phyloP scores from a whole-genome alignment of 139 green algal genomes.

The Zygnema cylindricum region DNA sequence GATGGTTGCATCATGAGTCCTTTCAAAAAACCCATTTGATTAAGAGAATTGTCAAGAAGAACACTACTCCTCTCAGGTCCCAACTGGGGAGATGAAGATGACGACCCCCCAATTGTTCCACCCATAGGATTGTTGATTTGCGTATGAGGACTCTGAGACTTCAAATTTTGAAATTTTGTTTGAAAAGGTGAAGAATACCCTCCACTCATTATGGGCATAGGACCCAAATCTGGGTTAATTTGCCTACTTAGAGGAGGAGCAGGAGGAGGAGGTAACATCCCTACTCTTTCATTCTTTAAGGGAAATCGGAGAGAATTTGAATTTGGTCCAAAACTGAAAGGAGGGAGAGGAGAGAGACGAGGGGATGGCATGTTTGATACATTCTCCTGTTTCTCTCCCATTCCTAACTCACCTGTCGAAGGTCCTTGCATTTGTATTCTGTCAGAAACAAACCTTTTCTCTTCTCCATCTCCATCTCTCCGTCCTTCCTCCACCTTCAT shows the following conservation, averaged over 20 bases:
- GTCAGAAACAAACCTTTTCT: background rate
- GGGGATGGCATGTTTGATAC: background rate
- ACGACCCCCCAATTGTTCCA: background rate
- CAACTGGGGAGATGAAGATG: background rate
- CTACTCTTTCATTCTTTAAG: background rate
- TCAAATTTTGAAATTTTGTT: background rate
- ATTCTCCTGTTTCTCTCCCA: background rate
- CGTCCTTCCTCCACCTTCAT: conserved; percentile 1
- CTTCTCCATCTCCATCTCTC: background rate
- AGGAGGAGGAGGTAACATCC: too few relatives aligned
- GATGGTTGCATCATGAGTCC: background rate
- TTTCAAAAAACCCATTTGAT: background rate
- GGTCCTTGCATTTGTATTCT: background rate
- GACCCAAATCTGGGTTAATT: background rate
- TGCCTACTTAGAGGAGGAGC: too few relatives aligned
- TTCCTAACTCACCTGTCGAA: background rate
- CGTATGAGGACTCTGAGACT: background rate
- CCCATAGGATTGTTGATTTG: background rate
- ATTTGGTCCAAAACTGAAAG: too few relatives aligned
- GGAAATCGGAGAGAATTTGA: too few relatives aligned
- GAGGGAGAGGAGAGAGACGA: too few relatives aligned
- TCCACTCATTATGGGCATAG: background rate
- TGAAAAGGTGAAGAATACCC: conserved; percentile 5
- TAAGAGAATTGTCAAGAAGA: background rate
- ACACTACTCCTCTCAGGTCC: background rate